A percentile compares a stretch with the other conserved stretches of the same genome.
Conservation (phyloP, 192 early-diverging fungal species). For the Coemansia sp. region DNA sequence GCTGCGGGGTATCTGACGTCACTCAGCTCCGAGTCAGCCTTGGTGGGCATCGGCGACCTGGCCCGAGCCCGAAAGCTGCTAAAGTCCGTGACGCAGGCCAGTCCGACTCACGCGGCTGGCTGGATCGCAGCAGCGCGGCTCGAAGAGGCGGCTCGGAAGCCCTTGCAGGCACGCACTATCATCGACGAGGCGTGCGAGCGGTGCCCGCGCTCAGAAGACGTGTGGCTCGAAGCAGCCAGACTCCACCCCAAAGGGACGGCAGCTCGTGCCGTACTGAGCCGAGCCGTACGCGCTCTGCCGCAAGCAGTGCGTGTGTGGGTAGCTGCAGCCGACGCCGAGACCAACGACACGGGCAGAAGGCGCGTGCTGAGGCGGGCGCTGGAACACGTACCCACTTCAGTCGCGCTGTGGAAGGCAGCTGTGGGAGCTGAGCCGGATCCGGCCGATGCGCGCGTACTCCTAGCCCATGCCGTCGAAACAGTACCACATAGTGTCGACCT, state of each 20-base stretch:
- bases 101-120: conserved; percentile 95
- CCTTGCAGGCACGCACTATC: conserved; percentile 78
- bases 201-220: conserved; percentile 93
- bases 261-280: conserved; percentile 89
- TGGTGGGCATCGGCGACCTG: conserved; percentile 73
- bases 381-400: conserved; percentile 92
- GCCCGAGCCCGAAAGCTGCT: conserved; percentile 89
- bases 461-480: conserved; percentile 93
- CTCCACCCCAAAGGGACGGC: conserved; percentile 73
- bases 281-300: conserved; percentile 87
- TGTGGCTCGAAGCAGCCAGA: conserved; percentile 96
- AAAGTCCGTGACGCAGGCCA: conserved; percentile 88
- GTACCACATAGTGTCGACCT: conserved; percentile 89
- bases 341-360: conserved; percentile 60
- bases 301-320: conserved; percentile 95
- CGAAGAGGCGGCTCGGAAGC: conserved; percentile 91
- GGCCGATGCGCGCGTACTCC: conserved; percentile 86
- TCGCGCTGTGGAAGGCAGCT: conserved; percentile 91
- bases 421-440: conserved; percentile 92
- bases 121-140: conserved; percentile 98
- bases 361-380: conserved; percentile 87
- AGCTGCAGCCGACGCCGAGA: conserved; percentile 84
- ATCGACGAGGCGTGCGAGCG: conserved; percentile 93
- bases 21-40: conserved; percentile 69
- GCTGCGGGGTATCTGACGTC: conserved; percentile 97